Percentiles rank a stretch among this genome's conserved stretches.
These are phyloP conservation scores for Emmonsia crescens DNA, from an alignment of 2,329 filamentous ascomycete genomes.

Conservation along the genomic window DNA sequence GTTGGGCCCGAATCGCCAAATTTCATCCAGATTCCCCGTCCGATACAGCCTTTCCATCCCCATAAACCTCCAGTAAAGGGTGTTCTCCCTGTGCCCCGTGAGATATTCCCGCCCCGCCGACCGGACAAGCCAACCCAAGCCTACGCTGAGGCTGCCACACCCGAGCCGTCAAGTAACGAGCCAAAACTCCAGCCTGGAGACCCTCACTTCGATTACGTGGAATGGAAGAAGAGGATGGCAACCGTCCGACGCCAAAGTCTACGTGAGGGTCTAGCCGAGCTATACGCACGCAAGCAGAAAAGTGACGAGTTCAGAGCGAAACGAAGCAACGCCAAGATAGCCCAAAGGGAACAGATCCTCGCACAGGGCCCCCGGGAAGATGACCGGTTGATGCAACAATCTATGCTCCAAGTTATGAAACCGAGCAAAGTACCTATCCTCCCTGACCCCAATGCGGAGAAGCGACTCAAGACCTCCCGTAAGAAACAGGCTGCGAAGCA, in stretches of 20 bases:
- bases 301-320: constrained; percentile 26
- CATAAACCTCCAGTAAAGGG: constrained; percentile 53
- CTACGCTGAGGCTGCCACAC: constrained; percentile 53
- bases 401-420: constrained; percentile 45
- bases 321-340: constrained; percentile 40
- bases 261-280: constrained; percentile 55
- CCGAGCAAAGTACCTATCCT: constrained; percentile 41
- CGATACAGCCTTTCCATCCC: constrained; percentile 57
- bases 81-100: constrained; percentile 69
- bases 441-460: constrained; percentile 53
- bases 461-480: constrained; percentile 37
- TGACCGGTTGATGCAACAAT: constrained; percentile 62
- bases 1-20: constrained; percentile 67
- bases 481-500: constrained; percentile 34
- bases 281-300: constrained; percentile 55
- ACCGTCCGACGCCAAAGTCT: constrained; percentile 61
- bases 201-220: constrained; percentile 39
- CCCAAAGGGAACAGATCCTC: constrained; percentile 41
- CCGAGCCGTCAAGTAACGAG: constrained; percentile 34
- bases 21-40: constrained; percentile 71
- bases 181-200: constrained; percentile 25
- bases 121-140: constrained; percentile 49
- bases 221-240: constrained; percentile 66
- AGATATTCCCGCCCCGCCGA: constrained; percentile 58
- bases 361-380: constrained; percentile 60